A percentile compares a stretch with the other conserved stretches of the same genome.
phyloP scores from a whole-genome alignment of 176 grass and related monocot genomes.

The Carex littledalei region DNA sequence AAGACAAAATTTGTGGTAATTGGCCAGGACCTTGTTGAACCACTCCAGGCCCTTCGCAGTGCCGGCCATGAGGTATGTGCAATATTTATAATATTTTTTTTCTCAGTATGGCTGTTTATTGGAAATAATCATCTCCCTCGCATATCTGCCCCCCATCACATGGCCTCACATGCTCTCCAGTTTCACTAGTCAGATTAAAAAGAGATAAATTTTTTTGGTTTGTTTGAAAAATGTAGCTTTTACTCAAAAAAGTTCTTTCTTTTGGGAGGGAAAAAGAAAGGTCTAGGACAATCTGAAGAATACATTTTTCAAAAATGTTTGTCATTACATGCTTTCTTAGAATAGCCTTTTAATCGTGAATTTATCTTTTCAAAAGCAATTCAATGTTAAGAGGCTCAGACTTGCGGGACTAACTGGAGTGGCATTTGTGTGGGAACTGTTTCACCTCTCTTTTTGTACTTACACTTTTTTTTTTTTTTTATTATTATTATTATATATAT shows the following conservation, averaged over 20 bases:
- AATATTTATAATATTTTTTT: neutral
- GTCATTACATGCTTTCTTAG: neutral
- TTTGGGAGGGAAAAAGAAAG: neutral
- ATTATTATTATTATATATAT: too few species aligned
- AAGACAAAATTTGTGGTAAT: constrained; percentile 52
- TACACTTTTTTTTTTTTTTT: too few species aligned
- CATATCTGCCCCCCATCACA: neutral
- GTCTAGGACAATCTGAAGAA: neutral
- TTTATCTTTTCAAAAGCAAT: neutral
- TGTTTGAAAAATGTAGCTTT: neutral
- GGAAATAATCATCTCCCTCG: neutral
- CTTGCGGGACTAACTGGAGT: too few species aligned
- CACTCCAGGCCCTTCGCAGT: constrained; percentile 80
- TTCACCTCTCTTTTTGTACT: too few species aligned
- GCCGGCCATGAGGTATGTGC: constrained; percentile 64
- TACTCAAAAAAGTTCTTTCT: too few species aligned
- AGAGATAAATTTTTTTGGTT: neutral
- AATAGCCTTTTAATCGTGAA: neutral
- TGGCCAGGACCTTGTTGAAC: constrained; percentile 77
- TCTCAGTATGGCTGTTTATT: neutral
- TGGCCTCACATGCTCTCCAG: neutral
- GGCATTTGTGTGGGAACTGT: too few species aligned
- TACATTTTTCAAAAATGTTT: neutral
- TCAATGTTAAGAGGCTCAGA: neutral
- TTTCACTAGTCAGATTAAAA: neutral